A percentile compares a stretch with the other conserved stretches of the same genome.
These are phyloP conservation scores for Aspergillus cavernicola DNA, from an alignment of 495 filamentous ascomycete species.

Conservation along the genomic window DNA sequence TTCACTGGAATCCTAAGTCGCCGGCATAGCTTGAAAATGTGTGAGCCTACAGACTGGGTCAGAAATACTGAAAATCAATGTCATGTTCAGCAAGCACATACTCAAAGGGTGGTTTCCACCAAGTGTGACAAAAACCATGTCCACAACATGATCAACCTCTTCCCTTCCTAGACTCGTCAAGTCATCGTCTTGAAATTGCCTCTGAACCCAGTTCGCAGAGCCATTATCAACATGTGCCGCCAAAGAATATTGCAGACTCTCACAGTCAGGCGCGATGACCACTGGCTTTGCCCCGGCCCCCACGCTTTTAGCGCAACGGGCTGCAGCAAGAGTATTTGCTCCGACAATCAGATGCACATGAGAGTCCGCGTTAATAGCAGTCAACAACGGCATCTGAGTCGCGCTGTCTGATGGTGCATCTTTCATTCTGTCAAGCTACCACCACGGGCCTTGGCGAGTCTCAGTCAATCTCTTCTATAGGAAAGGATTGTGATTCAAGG, in stretches of 20 bases:
- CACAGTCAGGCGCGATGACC: conserved; percentile 68
- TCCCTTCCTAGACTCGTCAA: conserved; percentile 70
- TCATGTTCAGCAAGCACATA: conserved; percentile 26
- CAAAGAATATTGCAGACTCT: conserved; percentile 66
- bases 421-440: conserved; percentile 30
- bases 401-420: conserved; percentile 26
- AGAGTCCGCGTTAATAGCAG: conserved; percentile 66
- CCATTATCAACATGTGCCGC: conserved; percentile 68
- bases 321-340: conserved; percentile 78
- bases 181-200: conserved; percentile 69
- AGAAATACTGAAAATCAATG: neutral
- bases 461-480: neutral
- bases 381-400: conserved; percentile 56
- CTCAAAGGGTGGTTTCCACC: conserved; percentile 50
- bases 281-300: conserved; percentile 84
- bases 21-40: conserved; percentile 73
- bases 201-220: conserved; percentile 66
- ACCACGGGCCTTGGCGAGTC: conserved; percentile 3
- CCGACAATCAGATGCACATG: conserved; percentile 88
- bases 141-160: conserved; percentile 76
- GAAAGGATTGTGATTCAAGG: neutral
- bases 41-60: conserved; percentile 42
- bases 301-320: conserved; percentile 74
- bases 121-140: conserved; percentile 86
- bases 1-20: conserved; percentile 87